Evolutionary conservation across 352 stramenopile species (phyloP), one percentile per base, ranked within the genome.

Genomic region (Phytophthora citrophthora): DNA sequence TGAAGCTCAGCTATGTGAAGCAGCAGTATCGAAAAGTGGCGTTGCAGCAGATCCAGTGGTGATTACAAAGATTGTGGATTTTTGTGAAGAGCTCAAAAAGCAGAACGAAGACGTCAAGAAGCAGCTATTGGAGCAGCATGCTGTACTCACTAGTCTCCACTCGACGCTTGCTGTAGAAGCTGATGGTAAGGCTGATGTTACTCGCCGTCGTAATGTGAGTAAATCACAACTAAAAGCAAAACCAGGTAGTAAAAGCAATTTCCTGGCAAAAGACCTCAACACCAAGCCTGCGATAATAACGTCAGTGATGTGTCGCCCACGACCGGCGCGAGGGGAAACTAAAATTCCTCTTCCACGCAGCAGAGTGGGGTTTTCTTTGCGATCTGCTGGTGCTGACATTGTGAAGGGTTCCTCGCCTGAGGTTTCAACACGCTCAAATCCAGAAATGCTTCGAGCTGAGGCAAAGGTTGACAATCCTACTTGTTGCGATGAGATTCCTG

Each of bases 71-170:
- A 76, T 88, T n/a, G 70, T 80, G n/a, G 67, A 78, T 32, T 74
- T 86, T 36, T 86, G 77, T 29, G 67, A 86, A 41, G 79, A 81
- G 5, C 74, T 88, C 36, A 83, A 83, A 55, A 70, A 69, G 6
- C 76, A 88, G 40, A 86, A 88, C 45, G 76, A 88, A 47, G 79
- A 86, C 26, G 71, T 86, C 2, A 84, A 85, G 62, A 54, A 66
- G 53, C 79, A 85, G 27, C 43, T 88, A 9, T 40, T 54, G 3
- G 68, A 81, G n/a, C 79, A 88, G 51, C 63, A 83, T 24, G 63
- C 65, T 0, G 74, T 85, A 7, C 67, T 88, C 20, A 54, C 59
- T 31, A 81, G 62, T 44, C 45, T 88, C n/a, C 66, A 49, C 27
- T 59, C 44, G 1, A 49, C 55, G 18, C n/a, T 60, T 41, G 10